Evolutionary conservation across 371 early-diverging fungal species (phyloP).

Genomic region (Mucor indicus): DNA sequence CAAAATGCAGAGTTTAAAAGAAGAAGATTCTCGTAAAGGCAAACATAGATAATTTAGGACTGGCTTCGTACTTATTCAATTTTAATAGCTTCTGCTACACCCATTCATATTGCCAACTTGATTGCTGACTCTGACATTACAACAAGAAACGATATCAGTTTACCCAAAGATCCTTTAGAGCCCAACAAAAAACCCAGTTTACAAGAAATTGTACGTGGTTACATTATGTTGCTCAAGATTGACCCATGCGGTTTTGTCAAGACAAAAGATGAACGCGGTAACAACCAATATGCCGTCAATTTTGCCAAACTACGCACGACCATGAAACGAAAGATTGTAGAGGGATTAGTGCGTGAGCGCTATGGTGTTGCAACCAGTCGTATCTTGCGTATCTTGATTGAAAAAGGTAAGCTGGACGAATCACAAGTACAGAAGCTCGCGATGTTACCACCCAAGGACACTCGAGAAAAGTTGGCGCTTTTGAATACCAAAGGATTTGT

Average conservation of each 20-base stretch:
- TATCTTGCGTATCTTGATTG: constrained; percentile 70
- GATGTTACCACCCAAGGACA: constrained; percentile 69
- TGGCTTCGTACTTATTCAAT: not conserved
- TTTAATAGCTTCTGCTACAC: constrained; percentile 47
- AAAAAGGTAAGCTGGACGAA: constrained; percentile 84
- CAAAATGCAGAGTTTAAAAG: constrained; percentile 46
- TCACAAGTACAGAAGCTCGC: constrained; percentile 44
- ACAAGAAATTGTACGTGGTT: constrained; percentile 56
- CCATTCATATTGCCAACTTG: constrained; percentile 53
- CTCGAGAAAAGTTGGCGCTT: constrained; percentile 67
- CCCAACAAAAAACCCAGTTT: constrained; percentile 38
- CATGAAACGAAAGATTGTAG: constrained; percentile 64
- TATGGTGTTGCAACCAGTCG: constrained; percentile 75
- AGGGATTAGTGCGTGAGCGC: constrained; percentile 66
- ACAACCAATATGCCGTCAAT: constrained; percentile 70
- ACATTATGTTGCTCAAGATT: constrained; percentile 62
- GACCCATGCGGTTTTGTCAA: constrained; percentile 66
- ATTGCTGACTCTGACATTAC: constrained; percentile 46
- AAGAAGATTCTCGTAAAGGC: constrained; percentile 56
- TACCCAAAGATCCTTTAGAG: constrained; percentile 48
- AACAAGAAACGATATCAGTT: constrained; percentile 51
- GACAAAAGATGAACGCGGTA: constrained; percentile 70
- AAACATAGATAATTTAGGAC: no score
- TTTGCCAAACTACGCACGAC: constrained; percentile 56
- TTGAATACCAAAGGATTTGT: constrained; percentile 68